phyloP scores from a whole-genome alignment of 768 basidiomycete genomes.

The Naganishia randhawae region DNA sequence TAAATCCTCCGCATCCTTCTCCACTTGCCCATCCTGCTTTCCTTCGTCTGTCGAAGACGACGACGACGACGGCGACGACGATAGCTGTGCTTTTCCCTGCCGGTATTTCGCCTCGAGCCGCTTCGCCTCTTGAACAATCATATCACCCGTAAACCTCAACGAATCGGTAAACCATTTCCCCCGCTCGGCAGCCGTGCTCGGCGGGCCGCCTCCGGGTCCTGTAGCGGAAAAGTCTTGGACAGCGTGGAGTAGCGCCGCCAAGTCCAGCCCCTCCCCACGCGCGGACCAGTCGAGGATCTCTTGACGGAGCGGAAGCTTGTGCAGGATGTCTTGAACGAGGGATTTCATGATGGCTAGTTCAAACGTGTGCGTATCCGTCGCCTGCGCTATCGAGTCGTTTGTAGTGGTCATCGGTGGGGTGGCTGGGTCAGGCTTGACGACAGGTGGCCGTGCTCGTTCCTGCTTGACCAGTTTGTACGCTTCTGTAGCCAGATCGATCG shows the following conservation, averaged over 20 bases:
- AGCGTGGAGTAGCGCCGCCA: constrained; percentile 24
- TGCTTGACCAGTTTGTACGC: constrained; percentile 14
- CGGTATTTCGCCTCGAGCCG: constrained; percentile 3
- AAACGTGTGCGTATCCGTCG: neutral
- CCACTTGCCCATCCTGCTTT: neutral
- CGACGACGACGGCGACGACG: too few species aligned
- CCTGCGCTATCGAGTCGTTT: neutral
- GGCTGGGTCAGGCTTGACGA: neutral
- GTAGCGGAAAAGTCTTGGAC: constrained; percentile 22
- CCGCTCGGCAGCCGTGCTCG: constrained; percentile 4
- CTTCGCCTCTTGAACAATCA: constrained; percentile 23
- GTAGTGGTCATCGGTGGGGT: neutral
- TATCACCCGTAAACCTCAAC: constrained; percentile 14
- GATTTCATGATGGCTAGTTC: constrained; percentile 14
- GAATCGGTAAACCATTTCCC: constrained; percentile 26
- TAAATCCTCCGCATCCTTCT: constrained; percentile 21
- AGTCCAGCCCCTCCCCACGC: constrained; percentile 23
- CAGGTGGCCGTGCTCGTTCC: neutral
- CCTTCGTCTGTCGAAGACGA: neutral
- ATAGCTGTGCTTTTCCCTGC: neutral
- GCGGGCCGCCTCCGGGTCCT: constrained; percentile 16
- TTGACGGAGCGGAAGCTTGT: constrained; percentile 16
- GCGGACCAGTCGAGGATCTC: constrained; percentile 23
- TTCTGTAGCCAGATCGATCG: constrained; percentile 8
- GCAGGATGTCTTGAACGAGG: constrained; percentile 10